phyloP scores from a whole-genome alignment of 345 rosid genomes.

The Hibiscus trionum region DNA sequence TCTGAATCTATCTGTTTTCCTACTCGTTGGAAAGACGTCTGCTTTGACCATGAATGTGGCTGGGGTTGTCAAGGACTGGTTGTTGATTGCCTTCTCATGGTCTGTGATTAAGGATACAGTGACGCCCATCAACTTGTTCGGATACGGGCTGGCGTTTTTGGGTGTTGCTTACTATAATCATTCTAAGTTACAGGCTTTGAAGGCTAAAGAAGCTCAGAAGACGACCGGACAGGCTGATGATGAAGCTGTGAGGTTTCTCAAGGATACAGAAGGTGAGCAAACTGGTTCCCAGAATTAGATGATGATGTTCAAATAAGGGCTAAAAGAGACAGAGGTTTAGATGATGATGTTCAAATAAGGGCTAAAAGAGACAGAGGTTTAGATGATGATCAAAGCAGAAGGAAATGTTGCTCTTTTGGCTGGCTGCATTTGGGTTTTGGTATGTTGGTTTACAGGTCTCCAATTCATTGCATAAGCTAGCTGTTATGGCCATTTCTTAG shows the following conservation, averaged over 20 bases:
- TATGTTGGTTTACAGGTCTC: too few species aligned
- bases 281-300: constrained; percentile 43
- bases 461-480: too few species aligned
- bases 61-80: constrained; percentile 92
- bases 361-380: too few species aligned
- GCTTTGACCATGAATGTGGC: constrained; percentile 98
- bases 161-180: constrained; percentile 94
- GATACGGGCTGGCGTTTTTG: constrained; percentile 81
- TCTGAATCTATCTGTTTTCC: constrained; percentile 82
- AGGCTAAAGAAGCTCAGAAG: constrained; percentile 86
- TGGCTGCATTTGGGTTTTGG: constrained; percentile 22
- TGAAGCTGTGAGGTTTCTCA: constrained; percentile 75
- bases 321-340: constrained; percentile 14
- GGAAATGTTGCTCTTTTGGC: constrained; percentile 10
- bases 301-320: too few species aligned
- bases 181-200: constrained; percentile 80
- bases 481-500: constrained; percentile 9
- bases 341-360: not conserved
- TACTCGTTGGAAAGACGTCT: constrained; percentile 90
- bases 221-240: constrained; percentile 59
- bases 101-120: constrained; percentile 92
- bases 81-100: constrained; percentile 92
- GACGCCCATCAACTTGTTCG: constrained; percentile 71
- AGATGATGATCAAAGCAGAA: too few species aligned
- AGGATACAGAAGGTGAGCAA: constrained; percentile 58